Evolutionary conservation across 139 green algal genomes (phyloP).

Genomic region (Chlamydomonas eustigma): DNA sequence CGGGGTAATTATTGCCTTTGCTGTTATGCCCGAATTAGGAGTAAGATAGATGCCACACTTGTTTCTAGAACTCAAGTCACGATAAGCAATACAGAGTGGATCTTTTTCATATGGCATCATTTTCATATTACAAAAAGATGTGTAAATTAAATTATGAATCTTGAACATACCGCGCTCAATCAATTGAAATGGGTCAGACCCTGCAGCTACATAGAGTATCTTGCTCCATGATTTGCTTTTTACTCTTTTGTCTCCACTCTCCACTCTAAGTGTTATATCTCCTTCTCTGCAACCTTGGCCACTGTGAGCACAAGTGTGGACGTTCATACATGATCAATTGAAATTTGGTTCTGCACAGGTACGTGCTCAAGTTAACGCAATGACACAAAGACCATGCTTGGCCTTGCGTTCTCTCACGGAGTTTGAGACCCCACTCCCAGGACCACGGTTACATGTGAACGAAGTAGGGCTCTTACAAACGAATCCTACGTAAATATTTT

Average conservation of each 20-base stretch:
- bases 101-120: too few species aligned
- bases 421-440: neutral
- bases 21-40: neutral
- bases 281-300: constrained; percentile 27
- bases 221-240: constrained; percentile 16
- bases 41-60: neutral
- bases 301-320: constrained; percentile 29
- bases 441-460: neutral
- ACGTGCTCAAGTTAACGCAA: too few species aligned
- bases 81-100: too few species aligned
- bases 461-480: neutral
- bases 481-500: neutral
- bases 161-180: constrained; percentile 18
- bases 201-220: constrained; percentile 25
- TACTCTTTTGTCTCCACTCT: constrained; percentile 64
- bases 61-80: too few species aligned
- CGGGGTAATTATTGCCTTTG: neutral
- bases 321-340: too few species aligned
- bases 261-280: constrained; percentile 63
- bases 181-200: constrained; percentile 34
- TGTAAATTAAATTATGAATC: too few species aligned
- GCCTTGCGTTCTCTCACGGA: neutral
- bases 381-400: neutral
- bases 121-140: too few species aligned
- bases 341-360: too few species aligned